Base-by-base conservation (phyloP, 345 rosid species). In the Euphorbia lathyris region DNA sequence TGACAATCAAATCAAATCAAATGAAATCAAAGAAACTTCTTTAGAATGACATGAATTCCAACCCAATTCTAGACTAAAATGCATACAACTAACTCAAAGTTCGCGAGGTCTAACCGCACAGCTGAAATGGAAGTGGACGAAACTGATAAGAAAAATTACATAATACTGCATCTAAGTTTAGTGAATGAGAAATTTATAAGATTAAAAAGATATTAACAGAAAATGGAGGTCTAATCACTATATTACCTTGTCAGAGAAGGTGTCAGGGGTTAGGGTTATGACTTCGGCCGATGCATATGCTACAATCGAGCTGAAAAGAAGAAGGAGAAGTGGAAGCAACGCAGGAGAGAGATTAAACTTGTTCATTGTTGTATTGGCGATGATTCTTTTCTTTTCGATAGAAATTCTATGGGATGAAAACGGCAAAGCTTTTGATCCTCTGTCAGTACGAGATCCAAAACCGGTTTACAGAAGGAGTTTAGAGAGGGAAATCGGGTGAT, bases 231-330 rank as follows among this genome's bases (percentile, higher is more conserved):
- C 16, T 5, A n/a, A 9, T 7, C 22, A 1, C 47, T 0, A 9
- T 2, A 36, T 76, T 74, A 95, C 99, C 97, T 95, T 95, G 82
- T 90, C 99, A 43, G 92, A 85, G 86, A 92, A 95, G 55, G 97
- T 95, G 65, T 92, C 97, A 3, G 88, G 88, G 1, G 91, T 92
- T 73, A 92, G 87, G 69, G 93, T 83, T 67, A 95, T 85, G 70
- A 95, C 96, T 84, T 92, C 99, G 7, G 97, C 86, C 63, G 80
- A 36, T 27, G 72, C 22, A 13, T 26, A 70, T n/a, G 48, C 22
- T 16, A 71, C 59, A 12, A 76, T 36, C 14, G 79, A 58, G 65
- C 52, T 75, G 50, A 80, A 40, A 7, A 83, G 63, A 51, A 89
- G 59, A 30, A 63, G 71, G 13, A 67, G 1, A 60, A 84, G 71